A percentile compares a stretch with the other conserved stretches of the same genome.
Conservation (phyloP, 495 filamentous ascomycete genomes). For the Aspergillus cristatus region DNA sequence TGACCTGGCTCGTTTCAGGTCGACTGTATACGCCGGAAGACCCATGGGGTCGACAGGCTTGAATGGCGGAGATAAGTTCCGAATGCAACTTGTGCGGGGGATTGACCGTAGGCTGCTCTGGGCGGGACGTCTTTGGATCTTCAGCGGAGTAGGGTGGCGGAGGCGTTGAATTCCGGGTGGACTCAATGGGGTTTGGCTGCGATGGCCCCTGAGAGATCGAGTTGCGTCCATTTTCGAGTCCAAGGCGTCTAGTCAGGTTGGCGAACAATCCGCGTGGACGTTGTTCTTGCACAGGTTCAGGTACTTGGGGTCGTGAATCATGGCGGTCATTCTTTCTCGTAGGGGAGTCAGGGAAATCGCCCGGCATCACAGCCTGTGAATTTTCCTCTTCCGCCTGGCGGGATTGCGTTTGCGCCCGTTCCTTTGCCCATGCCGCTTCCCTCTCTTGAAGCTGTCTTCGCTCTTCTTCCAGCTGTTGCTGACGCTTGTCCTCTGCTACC, state of each 20-base stretch:
- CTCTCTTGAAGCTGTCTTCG: constrained; percentile 51
- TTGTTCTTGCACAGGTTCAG: constrained; percentile 22
- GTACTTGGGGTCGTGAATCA: constrained; percentile 14
- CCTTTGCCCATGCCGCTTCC: constrained; percentile 44
- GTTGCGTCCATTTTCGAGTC: constrained; percentile 43
- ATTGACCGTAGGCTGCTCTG: constrained; percentile 31
- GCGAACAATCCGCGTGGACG: constrained; percentile 50
- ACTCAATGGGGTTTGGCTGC: constrained; percentile 9
- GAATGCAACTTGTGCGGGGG: constrained; percentile 44
- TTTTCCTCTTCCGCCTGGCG: constrained; percentile 12
- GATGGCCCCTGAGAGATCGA: constrained; percentile 19
- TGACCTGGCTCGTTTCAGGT: constrained; percentile 62
- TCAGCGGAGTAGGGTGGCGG: constrained; percentile 39
- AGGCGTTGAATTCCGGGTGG: constrained; percentile 17
- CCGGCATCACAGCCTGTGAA: constrained; percentile 47
- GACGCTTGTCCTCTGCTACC: constrained; percentile 71
- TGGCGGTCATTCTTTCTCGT: constrained; percentile 29
- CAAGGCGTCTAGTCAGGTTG: constrained; percentile 53
- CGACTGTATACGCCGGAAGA: constrained; percentile 59
- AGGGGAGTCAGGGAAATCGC: constrained; percentile 56
- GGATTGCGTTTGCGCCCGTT: constrained; percentile 24
- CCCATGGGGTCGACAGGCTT: constrained; percentile 70
- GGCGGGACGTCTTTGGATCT: constrained; percentile 28
- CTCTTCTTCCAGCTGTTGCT: constrained; percentile 71
- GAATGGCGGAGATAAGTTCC: constrained; percentile 67